Base-by-base conservation (phyloP, 2,329 filamentous ascomycete species). In the Fusarium sp. region DNA sequence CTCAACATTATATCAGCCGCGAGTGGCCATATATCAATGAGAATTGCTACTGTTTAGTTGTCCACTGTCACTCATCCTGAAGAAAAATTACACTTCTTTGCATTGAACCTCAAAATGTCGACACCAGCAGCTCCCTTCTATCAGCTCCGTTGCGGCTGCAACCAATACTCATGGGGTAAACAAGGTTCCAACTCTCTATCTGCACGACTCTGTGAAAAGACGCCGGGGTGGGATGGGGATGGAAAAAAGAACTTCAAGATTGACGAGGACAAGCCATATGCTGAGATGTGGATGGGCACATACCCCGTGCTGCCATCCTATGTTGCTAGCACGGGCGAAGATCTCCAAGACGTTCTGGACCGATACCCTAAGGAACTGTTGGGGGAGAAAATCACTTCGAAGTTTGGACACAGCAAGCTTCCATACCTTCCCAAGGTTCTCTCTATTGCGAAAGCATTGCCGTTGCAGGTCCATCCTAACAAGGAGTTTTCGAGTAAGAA, bases 341-440 rank as follows among this genome's bases (percentile, higher is more conserved):
- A 88, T 35, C 87, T 95, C 3, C 87, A 90, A 70, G 87, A 92
- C 28, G 87, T 93, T 22, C 82, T 95, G 38, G 87, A 92, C 72
- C 83, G 84, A 62, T 85, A 93, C 78, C 85, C 90, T 41, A 85
- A 91, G 26, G 84, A 88, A 66, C 85, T 94, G 1, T 85, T 95
- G 4, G 93, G 93, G 6, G 85, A 90, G 66, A 85, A 86, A 5
- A 88, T 91, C 9, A 82, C 90, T 10, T 81, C 90, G 26, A 89
- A 90, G 59, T 91, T 92, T 65, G 91, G 89, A 52, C 84, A 79
- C 55, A 73, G 84, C 6, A 90, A 93, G 72, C 83, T 95, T 5
- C 93, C 92, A 4, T 95, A 90, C 79, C 84, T 95, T 0, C 92
- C 92, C 14, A 95, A 95, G 84, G 89, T 95, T 47, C 85, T 95